These are phyloP conservation scores for Ceratobasidium sp. DNA, from an alignment of 1,284 basidiomycete species.

Conservation along the genomic window DNA sequence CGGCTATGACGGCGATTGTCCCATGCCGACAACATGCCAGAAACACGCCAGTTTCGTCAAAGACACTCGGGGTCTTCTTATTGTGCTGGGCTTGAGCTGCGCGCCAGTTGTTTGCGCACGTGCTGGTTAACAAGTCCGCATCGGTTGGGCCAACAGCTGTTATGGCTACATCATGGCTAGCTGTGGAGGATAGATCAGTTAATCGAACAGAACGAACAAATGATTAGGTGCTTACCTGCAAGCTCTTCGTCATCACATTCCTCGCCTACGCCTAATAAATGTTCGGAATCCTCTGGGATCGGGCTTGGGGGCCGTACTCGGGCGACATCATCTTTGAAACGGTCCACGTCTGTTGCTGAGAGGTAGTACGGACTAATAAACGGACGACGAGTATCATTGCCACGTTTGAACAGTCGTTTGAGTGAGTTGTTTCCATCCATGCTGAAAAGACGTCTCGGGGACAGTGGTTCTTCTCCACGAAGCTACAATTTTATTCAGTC, in stretches of 20 bases:
- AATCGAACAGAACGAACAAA: neutral
- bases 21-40: constrained; percentile 55
- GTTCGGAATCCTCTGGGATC: too few species aligned
- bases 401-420: constrained; percentile 52
- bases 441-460: constrained; percentile 51
- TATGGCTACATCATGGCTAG: constrained; percentile 46
- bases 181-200: neutral
- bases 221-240: too few species aligned
- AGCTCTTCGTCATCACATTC: too few species aligned
- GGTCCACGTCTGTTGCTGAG: constrained; percentile 51
- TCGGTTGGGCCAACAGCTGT: constrained; percentile 41
- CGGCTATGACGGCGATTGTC: constrained; percentile 51
- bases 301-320: too few species aligned
- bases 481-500: constrained; percentile 37
- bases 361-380: constrained; percentile 39
- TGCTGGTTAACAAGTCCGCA: neutral
- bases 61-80: constrained; percentile 56
- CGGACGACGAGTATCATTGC: constrained; percentile 44
- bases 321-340: constrained; percentile 46
- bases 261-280: too few species aligned
- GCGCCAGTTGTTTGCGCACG: constrained; percentile 57
- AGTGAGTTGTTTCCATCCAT: constrained; percentile 59
- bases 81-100: constrained; percentile 55
- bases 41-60: constrained; percentile 58
- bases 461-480: constrained; percentile 51